Conservation (phyloP, 768 basidiomycete species). For the Tylopilus balloui region DNA sequence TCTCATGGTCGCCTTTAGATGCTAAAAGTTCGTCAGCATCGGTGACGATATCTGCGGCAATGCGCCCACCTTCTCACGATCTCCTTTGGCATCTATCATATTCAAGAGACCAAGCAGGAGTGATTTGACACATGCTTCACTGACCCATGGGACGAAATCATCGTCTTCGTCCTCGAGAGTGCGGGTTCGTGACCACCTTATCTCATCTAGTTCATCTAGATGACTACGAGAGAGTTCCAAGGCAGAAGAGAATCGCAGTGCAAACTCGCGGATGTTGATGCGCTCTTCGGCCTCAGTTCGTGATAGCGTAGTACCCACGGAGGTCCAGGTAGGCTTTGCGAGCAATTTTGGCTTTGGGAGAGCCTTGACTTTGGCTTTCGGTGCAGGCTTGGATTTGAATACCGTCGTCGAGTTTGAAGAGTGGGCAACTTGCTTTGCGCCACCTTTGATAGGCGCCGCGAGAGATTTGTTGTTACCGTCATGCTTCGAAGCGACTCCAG, state of each 20-base stretch:
- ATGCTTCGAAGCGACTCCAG: slow-evolving; percentile 1
- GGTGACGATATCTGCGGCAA: neutral
- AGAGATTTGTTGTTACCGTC: slow-evolving; percentile 4
- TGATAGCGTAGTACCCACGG: slow-evolving; percentile 40
- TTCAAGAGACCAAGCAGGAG: slow-evolving; percentile 60
- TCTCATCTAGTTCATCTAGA: slow-evolving; percentile 60
- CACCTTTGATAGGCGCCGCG: slow-evolving; percentile 11
- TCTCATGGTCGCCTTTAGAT: slow-evolving; percentile 39
- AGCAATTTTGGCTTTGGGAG: slow-evolving; percentile 33
- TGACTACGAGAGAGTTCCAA: slow-evolving; percentile 49
- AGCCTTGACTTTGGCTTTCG: slow-evolving; percentile 26
- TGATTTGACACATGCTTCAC: slow-evolving; percentile 59
- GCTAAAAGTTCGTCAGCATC: slow-evolving; percentile 7
- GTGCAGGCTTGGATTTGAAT: slow-evolving; percentile 16
- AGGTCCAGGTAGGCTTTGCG: slow-evolving; percentile 52
- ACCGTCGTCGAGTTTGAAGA: slow-evolving; percentile 9
- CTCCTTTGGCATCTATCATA: slow-evolving; percentile 43
- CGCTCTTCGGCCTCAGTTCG: slow-evolving; percentile 52
- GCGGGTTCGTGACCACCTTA: slow-evolving; percentile 35
- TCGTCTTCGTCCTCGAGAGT: slow-evolving; percentile 37
- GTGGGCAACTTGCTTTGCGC: slow-evolving; percentile 3
- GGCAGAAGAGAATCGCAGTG: slow-evolving; percentile 54
- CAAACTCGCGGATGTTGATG: slow-evolving; percentile 71
- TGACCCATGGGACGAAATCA: slow-evolving; percentile 50
- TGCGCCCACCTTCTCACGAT: slow-evolving; percentile 31